Base-by-base conservation (phyloP, 2,329 filamentous ascomycete genomes). In the Alternaria angustiovoidea region DNA sequence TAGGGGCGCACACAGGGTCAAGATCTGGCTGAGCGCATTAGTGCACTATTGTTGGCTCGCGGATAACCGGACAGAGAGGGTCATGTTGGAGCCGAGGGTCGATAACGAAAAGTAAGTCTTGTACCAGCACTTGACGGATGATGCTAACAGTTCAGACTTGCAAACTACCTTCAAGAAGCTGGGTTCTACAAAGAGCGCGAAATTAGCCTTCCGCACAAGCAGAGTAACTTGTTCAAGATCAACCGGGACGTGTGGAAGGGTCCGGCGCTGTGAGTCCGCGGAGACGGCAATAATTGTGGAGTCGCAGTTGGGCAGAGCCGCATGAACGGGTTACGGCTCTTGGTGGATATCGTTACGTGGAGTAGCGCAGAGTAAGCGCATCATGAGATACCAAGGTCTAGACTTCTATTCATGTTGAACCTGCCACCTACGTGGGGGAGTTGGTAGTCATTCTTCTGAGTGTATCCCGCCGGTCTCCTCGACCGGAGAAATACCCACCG, bases 101-200 rank as follows among this genome's bases (percentile, higher is more conserved):
- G 95, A 99, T 76, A 98, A 99, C 77, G 82, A 85, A 57, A 94
- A 91, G 94, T 97, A 78, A 79, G 89, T 82, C 6, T 36, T 11
- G 1, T 4, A 30, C 6, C 18, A 12, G 9, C 8, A 22, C 2
- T 2, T 41, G 12, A n/a, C 2, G 18, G 12, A 22, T 11, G 0
- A 2, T n/a, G 38, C 67, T 75, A 47, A 73, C 59, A 20, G 18
- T 24, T 12, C 20, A 93, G 91, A 68, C 85, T 93, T 57, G 88
- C 90, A 65, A 77, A 84, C 7, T 92, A 94, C 63, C 85, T 96
- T 16, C 86, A 91, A 63, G 81, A 87, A 7, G 85, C 86, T 0
- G 94, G 94, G 0, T 99, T 98, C 75, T 88, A 90, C 66, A 95
- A 93, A 74, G 92, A 97, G 79, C 89, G 89, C 60, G 93, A 97